Percentiles rank a stretch among this genome's conserved stretches.
These are phyloP conservation scores for Colletotrichum liriopes DNA, from an alignment of 2,329 filamentous ascomycete genomes.

Conservation along the genomic window DNA sequence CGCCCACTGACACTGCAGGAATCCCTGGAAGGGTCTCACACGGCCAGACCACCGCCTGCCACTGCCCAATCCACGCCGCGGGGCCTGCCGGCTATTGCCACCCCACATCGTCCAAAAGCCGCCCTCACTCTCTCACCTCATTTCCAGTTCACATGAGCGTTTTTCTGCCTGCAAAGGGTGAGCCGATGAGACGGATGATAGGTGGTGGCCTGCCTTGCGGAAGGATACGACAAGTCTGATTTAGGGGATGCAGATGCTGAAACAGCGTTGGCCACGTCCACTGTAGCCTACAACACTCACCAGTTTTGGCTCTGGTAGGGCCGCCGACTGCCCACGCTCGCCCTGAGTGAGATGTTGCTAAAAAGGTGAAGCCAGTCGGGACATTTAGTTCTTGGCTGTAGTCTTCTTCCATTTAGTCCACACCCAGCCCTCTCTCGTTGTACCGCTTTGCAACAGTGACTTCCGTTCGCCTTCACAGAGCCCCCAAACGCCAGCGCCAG, in stretches of 20 bases:
- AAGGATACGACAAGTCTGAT: background rate
- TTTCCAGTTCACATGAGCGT: background rate
- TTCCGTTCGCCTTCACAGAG: constrained; percentile 3
- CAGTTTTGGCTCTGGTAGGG: background rate
- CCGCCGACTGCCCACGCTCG: background rate
- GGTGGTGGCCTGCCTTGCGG: background rate
- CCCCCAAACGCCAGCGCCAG: constrained; percentile 10
- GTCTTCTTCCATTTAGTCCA: constrained; percentile 7
- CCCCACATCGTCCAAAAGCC: constrained; percentile 17
- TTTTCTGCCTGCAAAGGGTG: constrained; percentile 11
- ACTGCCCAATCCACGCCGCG: constrained; percentile 11
- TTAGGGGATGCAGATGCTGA: constrained; percentile 24
- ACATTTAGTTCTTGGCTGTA: background rate
- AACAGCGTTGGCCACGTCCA: constrained; percentile 10
- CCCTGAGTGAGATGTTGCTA: background rate
- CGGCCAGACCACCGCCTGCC: constrained; percentile 20
- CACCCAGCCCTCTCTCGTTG: background rate
- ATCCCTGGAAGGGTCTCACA: constrained; percentile 27
- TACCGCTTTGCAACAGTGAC: background rate
- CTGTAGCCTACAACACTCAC: constrained; percentile 1
- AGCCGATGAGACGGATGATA: background rate
- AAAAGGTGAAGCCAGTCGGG: background rate
- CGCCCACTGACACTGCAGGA: constrained; percentile 5
- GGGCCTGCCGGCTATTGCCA: constrained; percentile 34
- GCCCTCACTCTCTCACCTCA: background rate